Conservation (phyloP, 202 grass and related monocot genomes). For the Setaria viridis region DNA sequence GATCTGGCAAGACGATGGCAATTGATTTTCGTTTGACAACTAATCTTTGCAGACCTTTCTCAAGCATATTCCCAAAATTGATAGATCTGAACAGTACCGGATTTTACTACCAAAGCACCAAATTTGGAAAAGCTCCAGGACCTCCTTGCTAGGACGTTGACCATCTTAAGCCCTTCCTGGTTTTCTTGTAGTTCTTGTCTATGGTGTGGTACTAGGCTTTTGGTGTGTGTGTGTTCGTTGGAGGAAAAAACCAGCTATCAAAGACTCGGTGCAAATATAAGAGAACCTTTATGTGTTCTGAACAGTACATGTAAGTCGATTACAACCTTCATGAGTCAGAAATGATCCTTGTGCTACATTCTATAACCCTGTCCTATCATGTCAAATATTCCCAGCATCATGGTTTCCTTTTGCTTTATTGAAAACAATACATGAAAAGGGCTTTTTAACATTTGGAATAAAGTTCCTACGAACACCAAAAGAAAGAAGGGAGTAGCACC, state of each 20-base stretch:
- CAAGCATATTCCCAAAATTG: background rate
- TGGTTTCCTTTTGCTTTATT: background rate
- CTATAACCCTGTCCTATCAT: background rate
- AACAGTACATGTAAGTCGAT: background rate
- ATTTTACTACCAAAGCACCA: background rate
- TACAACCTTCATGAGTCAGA: background rate
- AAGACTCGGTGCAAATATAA: background rate
- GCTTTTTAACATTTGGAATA: constrained; percentile 9
- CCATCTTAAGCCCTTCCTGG: no score
- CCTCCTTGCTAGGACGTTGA: no score
- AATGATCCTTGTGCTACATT: background rate
- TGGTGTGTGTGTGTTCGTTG: no score
- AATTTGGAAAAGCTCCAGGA: background rate
- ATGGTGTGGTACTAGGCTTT: no score
- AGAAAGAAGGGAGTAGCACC: background rate
- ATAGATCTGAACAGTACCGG: constrained; percentile 11
- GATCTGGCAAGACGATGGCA: background rate
- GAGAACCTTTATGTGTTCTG: background rate
- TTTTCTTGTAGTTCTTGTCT: no score
- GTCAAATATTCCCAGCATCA: background rate
- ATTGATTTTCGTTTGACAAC: constrained; percentile 11
- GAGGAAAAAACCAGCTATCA: background rate
- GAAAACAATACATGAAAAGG: constrained; percentile 8
- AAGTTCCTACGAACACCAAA: background rate
- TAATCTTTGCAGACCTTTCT: constrained; percentile 17